A percentile compares a stretch with the other conserved stretches of the same genome.
phyloP scores from a whole-genome alignment of 2,329 filamentous ascomycete species.

The Aspergillus transmontanensis region DNA sequence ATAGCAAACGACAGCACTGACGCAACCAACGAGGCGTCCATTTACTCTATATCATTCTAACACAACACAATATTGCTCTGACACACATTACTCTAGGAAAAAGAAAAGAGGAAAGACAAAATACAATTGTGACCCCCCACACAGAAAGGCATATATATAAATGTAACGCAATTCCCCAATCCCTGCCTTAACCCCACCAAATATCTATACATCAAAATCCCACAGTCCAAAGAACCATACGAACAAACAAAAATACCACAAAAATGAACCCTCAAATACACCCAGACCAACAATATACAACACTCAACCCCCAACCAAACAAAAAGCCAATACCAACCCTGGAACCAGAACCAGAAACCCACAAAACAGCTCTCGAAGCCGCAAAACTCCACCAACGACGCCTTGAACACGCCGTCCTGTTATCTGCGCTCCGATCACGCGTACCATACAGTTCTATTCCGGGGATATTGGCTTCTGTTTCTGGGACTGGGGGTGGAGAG shows the following conservation, averaged over 20 bases:
- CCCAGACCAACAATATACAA: too few species aligned
- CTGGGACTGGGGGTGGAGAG: neutral
- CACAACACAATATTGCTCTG: neutral
- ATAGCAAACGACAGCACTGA: neutral
- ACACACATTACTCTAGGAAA: neutral
- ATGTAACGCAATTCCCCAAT: neutral
- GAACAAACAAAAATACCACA: neutral
- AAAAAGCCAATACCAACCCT: neutral
- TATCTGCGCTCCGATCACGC: constrained; percentile 7
- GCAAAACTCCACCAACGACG: constrained; percentile 12
- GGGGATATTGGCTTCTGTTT: constrained; percentile 3
- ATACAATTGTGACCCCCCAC: neutral
- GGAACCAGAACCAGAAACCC: neutral
- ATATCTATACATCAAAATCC: neutral
- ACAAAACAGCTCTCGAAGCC: constrained; percentile 11
- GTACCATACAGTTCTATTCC: constrained; percentile 3
- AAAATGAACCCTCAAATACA: too few species aligned
- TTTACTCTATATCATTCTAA: neutral
- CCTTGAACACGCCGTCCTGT: constrained; percentile 12
- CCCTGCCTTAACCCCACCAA: neutral
- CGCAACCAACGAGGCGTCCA: neutral
- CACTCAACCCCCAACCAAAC: neutral
- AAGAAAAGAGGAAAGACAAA: too few species aligned
- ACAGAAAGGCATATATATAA: neutral
- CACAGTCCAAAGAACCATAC: neutral